These are phyloP conservation scores for Sclerospora graminicola DNA, from an alignment of 352 stramenopile genomes.

Conservation along the genomic window DNA sequence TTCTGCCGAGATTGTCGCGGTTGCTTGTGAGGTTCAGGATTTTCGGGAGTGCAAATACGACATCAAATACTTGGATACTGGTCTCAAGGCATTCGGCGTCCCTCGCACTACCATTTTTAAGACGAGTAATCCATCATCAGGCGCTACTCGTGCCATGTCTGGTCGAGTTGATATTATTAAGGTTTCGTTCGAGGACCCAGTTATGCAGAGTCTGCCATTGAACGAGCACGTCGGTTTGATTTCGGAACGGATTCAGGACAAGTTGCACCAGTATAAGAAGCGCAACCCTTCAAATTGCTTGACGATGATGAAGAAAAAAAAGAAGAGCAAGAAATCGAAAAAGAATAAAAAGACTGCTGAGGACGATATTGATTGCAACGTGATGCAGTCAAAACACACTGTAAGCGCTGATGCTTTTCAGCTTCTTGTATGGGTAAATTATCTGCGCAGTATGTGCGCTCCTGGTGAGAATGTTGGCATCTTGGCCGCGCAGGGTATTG, in stretches of 20 bases:
- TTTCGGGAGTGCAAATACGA: conserved; percentile 71
- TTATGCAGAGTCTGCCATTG: conserved; percentile 81
- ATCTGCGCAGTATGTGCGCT: conserved; percentile 91
- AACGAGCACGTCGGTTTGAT: conserved; percentile 82
- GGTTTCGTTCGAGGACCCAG: conserved; percentile 54
- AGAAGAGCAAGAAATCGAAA: conserved; percentile 78
- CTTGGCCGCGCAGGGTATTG: conserved; percentile 97
- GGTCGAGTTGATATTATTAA: conserved; percentile 77
- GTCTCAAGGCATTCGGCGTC: conserved; percentile 67
- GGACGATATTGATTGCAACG: conserved; percentile 46
- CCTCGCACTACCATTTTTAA: conserved; percentile 74
- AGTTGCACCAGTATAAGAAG: conserved; percentile 67
- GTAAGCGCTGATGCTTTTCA: conserved; percentile 80
- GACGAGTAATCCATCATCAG: conserved; percentile 45
- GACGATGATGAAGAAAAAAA: conserved; percentile 40
- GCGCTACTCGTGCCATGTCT: conserved; percentile 64
- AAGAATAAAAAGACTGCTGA: conserved; percentile 33
- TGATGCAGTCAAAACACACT: conserved; percentile 71
- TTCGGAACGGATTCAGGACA: conserved; percentile 79
- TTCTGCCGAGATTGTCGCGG: conserved; percentile 51
- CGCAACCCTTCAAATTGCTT: conserved; percentile 69
- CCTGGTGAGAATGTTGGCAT: conserved; percentile 98
- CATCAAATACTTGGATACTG: conserved; percentile 80
- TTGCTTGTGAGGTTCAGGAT: conserved; percentile 57
- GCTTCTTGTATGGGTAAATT: conserved; percentile 97